Evolutionary conservation across 306 rosid species (phyloP), one percentile per base, ranked within the genome.

Genomic region (Prunus mongolica): DNA sequence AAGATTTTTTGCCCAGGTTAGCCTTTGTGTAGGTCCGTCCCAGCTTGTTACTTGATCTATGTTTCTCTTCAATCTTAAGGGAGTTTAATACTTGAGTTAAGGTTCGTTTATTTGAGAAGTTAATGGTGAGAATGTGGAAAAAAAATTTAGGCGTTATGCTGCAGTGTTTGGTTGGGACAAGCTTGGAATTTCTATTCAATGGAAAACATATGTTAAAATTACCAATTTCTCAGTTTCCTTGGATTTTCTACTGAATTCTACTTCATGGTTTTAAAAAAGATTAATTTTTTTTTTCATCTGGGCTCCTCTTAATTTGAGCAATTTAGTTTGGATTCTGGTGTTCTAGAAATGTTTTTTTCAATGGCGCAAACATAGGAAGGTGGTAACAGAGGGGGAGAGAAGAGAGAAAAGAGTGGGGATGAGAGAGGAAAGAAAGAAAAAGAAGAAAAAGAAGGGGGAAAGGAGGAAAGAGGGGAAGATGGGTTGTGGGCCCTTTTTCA

Each of bases 321-420:
- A 44, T 30, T 74, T 67, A 38, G 22, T 52, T 64, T 8, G 25
- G 47, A 32, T 62, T 62, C 12, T 19, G 5, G 2, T 9, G 10
- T 30, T 12, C 15, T 27, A 20, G 12, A 32, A 27, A 1, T 10
- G 51, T 61, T 12, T 22, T 24, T 30, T 64, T 69, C 58, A 74
- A 87, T 92, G 96, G 84, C 82, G 12, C 60, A 83, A 67, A 83
- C 81, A 3, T 82, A 81, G 32, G 86, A 84, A 51, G 73, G 47
- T 15, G 57, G 56, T 9, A 66, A 71, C 12, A 75, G 38, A 52
- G 82, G 0, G 34, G 4, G 34, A 32, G 34, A 32, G 34, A 24
- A 24, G 34, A 32, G 34, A 32, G 34, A 32, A 4, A 32, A 32
- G 1, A 6, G 5, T 4, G 6, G 6, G 5, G 34, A 0, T 30